These are phyloP conservation scores for Spencermartinsiella europaea DNA, from an alignment of 805 yeast genomes.

Conservation along the genomic window DNA sequence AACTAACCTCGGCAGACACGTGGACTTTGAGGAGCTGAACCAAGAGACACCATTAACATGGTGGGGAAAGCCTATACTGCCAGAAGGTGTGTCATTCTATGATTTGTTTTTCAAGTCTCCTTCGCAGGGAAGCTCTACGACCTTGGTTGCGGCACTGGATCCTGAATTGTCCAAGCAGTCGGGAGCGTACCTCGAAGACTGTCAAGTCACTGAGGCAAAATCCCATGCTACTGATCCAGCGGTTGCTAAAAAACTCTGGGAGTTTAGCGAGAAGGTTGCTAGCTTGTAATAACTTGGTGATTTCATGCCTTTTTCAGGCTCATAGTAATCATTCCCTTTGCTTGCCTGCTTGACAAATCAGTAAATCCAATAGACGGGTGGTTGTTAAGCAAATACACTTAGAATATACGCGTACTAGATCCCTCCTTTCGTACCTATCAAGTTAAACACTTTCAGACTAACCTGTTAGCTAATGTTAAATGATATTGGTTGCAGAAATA, in stretches of 20 bases:
- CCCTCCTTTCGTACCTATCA: too few relatives aligned
- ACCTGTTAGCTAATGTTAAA: too few relatives aligned
- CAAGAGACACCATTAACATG: conserved; percentile 1
- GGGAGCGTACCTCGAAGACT: conserved; percentile 6
- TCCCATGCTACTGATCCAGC: conserved; percentile 4
- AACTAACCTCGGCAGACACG: conserved; percentile 12
- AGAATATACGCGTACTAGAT: too few relatives aligned
- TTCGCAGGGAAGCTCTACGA: conserved; percentile 2
- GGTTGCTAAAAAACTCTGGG: conserved; percentile 10
- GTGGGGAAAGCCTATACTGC: not conserved
- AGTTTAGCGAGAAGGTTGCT: conserved; percentile 6
- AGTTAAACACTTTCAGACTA: too few relatives aligned
- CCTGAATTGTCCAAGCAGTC: not conserved
- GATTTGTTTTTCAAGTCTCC: not conserved
- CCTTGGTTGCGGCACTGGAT: conserved; percentile 2
- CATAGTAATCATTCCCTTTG: too few relatives aligned
- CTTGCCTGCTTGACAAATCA: too few relatives aligned
- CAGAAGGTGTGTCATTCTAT: not conserved
- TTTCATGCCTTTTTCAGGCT: too few relatives aligned
- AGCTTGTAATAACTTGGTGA: too few relatives aligned
- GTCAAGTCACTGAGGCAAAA: conserved; percentile 1
- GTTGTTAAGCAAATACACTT: too few relatives aligned
- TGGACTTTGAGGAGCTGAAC: conserved; percentile 1
- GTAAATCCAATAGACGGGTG: too few relatives aligned
- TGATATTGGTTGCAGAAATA: too few relatives aligned